Evolutionary conservation across 2,329 filamentous ascomycete species (phyloP), one percentile per base, ranked within the genome.

Genomic region (Fusarium sp.): DNA sequence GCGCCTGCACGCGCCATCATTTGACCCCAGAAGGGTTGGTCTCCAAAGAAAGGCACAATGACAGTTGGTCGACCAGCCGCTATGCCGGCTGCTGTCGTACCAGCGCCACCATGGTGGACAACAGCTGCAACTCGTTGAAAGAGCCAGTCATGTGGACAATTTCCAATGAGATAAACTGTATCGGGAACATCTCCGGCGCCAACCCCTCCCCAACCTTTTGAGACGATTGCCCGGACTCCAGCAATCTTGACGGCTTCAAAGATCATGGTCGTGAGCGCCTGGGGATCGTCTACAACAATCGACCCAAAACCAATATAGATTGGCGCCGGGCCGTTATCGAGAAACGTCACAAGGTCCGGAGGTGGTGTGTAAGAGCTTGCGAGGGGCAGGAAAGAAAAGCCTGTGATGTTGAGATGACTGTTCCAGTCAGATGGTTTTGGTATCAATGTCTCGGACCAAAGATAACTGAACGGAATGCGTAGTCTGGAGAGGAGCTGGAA

Each of bases 261-360:
- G 40, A 91, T 86, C 60, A 88, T 80, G 4, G 81, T 74, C 0
- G 88, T 90, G 36, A 91, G 83, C 1, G 77, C 78, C 36, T 87
- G 82, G 0, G 88, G 86, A 55, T 90, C 83, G 46, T 90, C 86
- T 1, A 90, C 84, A 3, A 91, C 89, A 44, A 91, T 91, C 0
- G 86, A 89, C 2, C 89, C 89, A 67, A 91, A 91, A 0, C 89
- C 89, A 44, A 91, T 86, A 70, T 91, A 91, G 0, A 91, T 82
- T 0, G 89, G 89, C 2, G 87, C 80, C 3, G 87, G 83, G 0
- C 89, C 88, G 1, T 80, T 79, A 30, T 83, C 80, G 2, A 91
- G 78, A 59, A 91, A 91, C 0, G 77, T 75, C 0, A 79, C 77
- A 6, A 91, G 77, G 16, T 88, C 86, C 0, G 82, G 77, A 0